These are phyloP conservation scores for Sugiyamaella pinicola DNA, from an alignment of 1,139 yeast species.

Conservation along the genomic window DNA sequence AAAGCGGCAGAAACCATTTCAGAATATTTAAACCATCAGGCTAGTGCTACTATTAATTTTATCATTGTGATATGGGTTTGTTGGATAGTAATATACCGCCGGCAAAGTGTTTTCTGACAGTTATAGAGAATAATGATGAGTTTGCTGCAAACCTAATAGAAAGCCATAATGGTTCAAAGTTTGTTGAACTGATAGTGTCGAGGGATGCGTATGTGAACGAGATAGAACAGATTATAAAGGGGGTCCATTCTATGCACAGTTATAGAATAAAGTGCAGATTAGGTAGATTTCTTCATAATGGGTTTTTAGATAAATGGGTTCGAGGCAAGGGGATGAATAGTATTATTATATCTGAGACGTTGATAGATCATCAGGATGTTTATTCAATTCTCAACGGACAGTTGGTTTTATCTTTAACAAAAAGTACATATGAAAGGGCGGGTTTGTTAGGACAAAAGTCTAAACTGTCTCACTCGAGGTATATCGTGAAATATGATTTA, in stretches of 20 bases:
- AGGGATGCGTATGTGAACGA: background rate
- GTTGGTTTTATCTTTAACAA: constrained; percentile 40
- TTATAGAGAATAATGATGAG: constrained; percentile 6
- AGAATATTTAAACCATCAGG: no score
- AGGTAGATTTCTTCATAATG: constrained; percentile 11
- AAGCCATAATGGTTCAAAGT: constrained; percentile 18
- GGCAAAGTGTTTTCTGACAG: constrained; percentile 29
- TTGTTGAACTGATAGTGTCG: constrained; percentile 19
- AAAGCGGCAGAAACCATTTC: no score
- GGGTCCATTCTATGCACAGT: constrained; percentile 1
- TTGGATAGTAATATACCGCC: constrained; percentile 9
- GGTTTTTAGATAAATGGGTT: constrained; percentile 13
- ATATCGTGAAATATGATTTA: constrained; percentile 17
- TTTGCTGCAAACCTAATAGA: constrained; percentile 5
- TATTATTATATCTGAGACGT: constrained; percentile 29
- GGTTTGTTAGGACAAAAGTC: constrained; percentile 41
- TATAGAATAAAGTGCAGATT: constrained; percentile 10
- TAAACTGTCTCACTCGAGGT: constrained; percentile 22
- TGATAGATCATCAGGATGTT: constrained; percentile 42
- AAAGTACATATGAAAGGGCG: constrained; percentile 39
- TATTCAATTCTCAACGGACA: constrained; percentile 39
- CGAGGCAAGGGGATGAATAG: constrained; percentile 12
- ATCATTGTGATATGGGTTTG: constrained; percentile 11
- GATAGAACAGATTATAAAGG: background rate
- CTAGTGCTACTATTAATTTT: no score